Evolutionary conservation across 768 basidiomycete genomes (phyloP), one percentile per base, ranked within the genome.

Genomic region (Tylopilus rubrobrunneus): DNA sequence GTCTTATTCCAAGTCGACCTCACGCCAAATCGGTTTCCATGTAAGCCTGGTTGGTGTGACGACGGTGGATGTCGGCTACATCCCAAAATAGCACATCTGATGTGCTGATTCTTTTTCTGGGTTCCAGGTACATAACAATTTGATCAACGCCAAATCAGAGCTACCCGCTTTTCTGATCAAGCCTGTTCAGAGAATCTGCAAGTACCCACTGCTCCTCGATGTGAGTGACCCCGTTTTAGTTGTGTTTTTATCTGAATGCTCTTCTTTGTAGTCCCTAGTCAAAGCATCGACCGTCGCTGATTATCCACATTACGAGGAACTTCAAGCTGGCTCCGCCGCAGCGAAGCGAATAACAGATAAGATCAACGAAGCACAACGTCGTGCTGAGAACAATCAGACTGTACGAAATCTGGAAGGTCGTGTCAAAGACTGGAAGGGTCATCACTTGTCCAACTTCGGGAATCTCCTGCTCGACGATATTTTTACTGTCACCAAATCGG

Each of bases 401-500:
- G 93, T 97, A 52, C 84, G 88, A 70, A 89, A 87, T 62, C 82
- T 99, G 8, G 79, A 86, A 57, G 75, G 76, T 28, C 86, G 97
- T 43, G 93, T 99, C 45, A 92, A 95, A 59, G 97, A 99, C 69
- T 99, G 97, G 97, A 98, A 98, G 70, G 96, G 96, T 11, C 97
- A 99, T 70, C 91, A 96, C 62, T 79, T 98, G 37, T 85, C 85
- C 61, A 90, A 93, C 69, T 98, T 99, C 59, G 97, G 97, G 56
- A 85, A 91, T 61, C 87, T 99, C 50, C 79, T 96, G 33, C 82
- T 98, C 29, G 95, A 98, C 68, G 97, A 98, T 68, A 82, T 93
- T 52, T 98, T 98, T 71, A 84, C 87, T 53, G 97, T 98, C 53
- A 96, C 89, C 62, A 99, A 98, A 73, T 89, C 87, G 46, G 94